phyloP scores from a whole-genome alignment of 2,329 filamentous ascomycete genomes.

The Ascocoryne sarcoides region DNA sequence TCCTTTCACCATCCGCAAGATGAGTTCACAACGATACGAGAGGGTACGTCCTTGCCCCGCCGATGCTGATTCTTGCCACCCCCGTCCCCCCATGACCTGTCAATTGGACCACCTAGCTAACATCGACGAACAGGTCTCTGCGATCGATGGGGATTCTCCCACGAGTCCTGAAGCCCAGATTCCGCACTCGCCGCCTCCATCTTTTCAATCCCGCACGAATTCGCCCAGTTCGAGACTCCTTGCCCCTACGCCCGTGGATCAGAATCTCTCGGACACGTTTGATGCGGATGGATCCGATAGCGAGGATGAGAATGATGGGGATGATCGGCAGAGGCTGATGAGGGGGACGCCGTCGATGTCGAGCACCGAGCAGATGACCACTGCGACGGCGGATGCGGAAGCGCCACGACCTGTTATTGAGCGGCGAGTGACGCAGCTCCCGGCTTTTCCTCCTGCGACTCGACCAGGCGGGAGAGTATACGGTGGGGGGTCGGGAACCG shows the following conservation, averaged over 20 bases:
- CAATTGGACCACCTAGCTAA: too few relatives aligned
- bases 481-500: conserved; percentile 69
- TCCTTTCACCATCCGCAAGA: conserved; percentile 14
- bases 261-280: conserved; percentile 87
- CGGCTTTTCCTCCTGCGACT: conserved; percentile 19
- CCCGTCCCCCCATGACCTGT: too few relatives aligned
- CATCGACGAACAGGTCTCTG: conserved; percentile 52
- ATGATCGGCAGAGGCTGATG: neutral
- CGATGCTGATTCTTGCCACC: too few relatives aligned
- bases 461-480: conserved; percentile 42
- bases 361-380: conserved; percentile 24
- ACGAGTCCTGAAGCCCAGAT: conserved; percentile 27
- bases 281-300: conserved; percentile 71
- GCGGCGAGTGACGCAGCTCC: conserved; percentile 22
- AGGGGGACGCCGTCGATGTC: conserved; percentile 1
- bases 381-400: conserved; percentile 18
- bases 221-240: conserved; percentile 45
- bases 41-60: conserved; percentile 37
- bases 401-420: conserved; percentile 18
- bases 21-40: conserved; percentile 40
- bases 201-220: conserved; percentile 78
- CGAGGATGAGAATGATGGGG: conserved; percentile 51
- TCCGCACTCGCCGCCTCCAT: conserved; percentile 57
- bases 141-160: conserved; percentile 44
- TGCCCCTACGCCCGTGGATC: conserved; percentile 48